phyloP scores from a whole-genome alignment of 805 yeast species.

The Spencermartinsiella europaea region DNA sequence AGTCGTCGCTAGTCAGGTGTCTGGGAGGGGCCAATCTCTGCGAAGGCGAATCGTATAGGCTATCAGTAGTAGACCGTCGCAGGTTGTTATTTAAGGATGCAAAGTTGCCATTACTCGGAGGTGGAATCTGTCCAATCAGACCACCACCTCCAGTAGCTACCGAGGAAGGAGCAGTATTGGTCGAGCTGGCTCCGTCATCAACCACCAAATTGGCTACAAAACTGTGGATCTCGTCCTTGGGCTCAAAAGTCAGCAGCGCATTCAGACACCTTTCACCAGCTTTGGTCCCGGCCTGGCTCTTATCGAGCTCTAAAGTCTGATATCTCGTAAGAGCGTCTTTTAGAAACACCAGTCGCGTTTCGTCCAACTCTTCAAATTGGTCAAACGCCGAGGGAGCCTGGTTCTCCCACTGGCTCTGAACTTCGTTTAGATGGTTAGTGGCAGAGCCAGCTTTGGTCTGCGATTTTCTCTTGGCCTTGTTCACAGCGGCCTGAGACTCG shows the following conservation, averaged over 20 bases:
- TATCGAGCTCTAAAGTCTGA: constrained; percentile 56
- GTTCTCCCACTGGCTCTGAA: constrained; percentile 53
- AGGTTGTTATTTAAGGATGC: not conserved
- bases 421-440: constrained; percentile 36
- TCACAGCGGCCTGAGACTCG: constrained; percentile 38
- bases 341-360: constrained; percentile 52
- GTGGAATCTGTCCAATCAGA: constrained; percentile 8
- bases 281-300: constrained; percentile 39
- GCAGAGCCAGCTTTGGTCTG: constrained; percentile 21
- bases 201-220: constrained; percentile 41
- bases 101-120: constrained; percentile 3
- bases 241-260: constrained; percentile 58
- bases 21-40: not conserved
- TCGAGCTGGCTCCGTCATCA: constrained; percentile 16
- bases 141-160: constrained; percentile 2
- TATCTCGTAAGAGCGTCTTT: constrained; percentile 64
- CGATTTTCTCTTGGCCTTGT: constrained; percentile 29
- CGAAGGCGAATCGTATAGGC: not conserved
- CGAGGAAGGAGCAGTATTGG: constrained; percentile 6
- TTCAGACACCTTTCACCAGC: constrained; percentile 62
- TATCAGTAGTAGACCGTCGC: not conserved
- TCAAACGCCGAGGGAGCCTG: constrained; percentile 75
- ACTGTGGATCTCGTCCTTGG: constrained; percentile 53
- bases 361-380: constrained; percentile 69
- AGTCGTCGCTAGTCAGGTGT: constrained; percentile 10